phyloP scores from a whole-genome alignment of 2,329 filamentous ascomycete genomes.

The Fusarium chlamydosporum region DNA sequence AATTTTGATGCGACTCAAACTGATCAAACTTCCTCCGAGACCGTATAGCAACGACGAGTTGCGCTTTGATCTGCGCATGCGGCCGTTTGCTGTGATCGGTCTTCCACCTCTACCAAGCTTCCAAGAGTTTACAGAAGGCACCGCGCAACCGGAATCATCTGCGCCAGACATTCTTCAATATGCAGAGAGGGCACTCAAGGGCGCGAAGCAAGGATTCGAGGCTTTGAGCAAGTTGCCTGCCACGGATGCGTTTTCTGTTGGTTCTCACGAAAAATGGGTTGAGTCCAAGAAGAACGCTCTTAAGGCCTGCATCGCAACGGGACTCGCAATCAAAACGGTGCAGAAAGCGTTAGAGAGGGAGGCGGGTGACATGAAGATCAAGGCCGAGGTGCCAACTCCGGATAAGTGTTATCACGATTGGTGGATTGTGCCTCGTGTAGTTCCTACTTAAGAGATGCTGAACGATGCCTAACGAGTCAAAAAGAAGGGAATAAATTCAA shows the following conservation, averaged over 20 bases:
- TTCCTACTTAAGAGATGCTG: slow-evolving; percentile 30
- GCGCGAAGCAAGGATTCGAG: slow-evolving; percentile 70
- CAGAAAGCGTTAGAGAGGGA: slow-evolving; percentile 67
- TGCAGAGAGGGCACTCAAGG: slow-evolving; percentile 62
- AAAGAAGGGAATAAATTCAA: slow-evolving; percentile 31
- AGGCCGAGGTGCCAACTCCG: slow-evolving; percentile 66
- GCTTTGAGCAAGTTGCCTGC: slow-evolving; percentile 66
- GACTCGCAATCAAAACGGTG: slow-evolving; percentile 73
- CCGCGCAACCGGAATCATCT: slow-evolving; percentile 57
- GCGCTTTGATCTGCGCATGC: slow-evolving; percentile 88
- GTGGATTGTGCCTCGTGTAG: slow-evolving; percentile 73
- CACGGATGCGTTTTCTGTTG: slow-evolving; percentile 67
- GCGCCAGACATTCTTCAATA: slow-evolving; percentile 60
- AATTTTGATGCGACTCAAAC: slow-evolving; percentile 70
- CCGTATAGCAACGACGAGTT: slow-evolving; percentile 78
- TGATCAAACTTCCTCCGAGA: slow-evolving; percentile 66
- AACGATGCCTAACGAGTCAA: slow-evolving; percentile 4
- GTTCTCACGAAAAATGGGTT: slow-evolving; percentile 74
- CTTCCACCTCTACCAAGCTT: slow-evolving; percentile 77
- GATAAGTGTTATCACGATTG: slow-evolving; percentile 72
- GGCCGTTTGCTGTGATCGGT: slow-evolving; percentile 79
- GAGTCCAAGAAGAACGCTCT: slow-evolving; percentile 71
- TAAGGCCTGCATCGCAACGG: slow-evolving; percentile 78
- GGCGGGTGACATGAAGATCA: slow-evolving; percentile 57
- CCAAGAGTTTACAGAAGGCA: slow-evolving; percentile 69